phyloP scores from a whole-genome alignment of 768 basidiomycete genomes.

The Austroboletus festivus region DNA sequence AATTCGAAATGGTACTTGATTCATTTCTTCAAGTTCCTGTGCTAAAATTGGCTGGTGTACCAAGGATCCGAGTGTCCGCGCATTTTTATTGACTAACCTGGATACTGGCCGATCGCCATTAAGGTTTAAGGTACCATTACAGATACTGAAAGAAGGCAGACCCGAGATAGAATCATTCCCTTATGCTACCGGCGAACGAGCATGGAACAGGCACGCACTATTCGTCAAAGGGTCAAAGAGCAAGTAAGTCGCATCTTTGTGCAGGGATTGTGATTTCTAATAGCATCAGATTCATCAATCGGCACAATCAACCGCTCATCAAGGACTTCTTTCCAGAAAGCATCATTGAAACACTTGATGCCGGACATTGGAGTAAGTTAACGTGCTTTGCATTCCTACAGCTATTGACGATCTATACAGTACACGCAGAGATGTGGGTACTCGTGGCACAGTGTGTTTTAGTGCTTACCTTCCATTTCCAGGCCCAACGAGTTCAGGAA shows the following conservation, averaged over 20 bases:
- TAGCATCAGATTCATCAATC: conserved; percentile 64
- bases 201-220: conserved; percentile 58
- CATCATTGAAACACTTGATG: conserved; percentile 58
- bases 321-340: conserved; percentile 72
- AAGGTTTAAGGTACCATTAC: conserved; percentile 74
- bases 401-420: conserved; percentile 34
- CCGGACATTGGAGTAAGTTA: conserved; percentile 83
- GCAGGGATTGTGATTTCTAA: conserved; percentile 1
- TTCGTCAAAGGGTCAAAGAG: conserved; percentile 80
- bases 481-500: conserved; percentile 59
- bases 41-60: conserved; percentile 9
- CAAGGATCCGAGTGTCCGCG: conserved; percentile 70
- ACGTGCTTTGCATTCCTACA: background rate
- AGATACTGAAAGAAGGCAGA: conserved; percentile 60
- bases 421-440: conserved; percentile 73
- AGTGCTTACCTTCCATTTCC: background rate
- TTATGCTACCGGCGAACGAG: conserved; percentile 51
- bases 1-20: conserved; percentile 57
- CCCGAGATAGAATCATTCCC: conserved; percentile 76
- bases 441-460: background rate
- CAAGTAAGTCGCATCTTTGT: conserved; percentile 42
- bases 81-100: conserved; percentile 87
- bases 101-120: conserved; percentile 36
- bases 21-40: no score
- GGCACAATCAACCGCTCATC: conserved; percentile 59